Evolutionary conservation across 78 protist genomes (phyloP).

Genomic region (Dictyostelium intermedium): DNA sequence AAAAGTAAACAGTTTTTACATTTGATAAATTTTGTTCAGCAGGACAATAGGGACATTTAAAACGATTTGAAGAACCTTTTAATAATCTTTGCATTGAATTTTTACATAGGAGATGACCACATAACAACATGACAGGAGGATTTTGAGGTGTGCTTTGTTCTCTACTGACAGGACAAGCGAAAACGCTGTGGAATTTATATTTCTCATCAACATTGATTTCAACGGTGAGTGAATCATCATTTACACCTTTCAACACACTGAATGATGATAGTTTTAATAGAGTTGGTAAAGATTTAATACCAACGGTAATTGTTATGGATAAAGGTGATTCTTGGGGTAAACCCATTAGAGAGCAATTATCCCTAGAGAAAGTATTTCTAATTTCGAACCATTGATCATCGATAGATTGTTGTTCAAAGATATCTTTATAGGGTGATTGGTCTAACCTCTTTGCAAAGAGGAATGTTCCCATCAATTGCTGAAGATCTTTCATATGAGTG

Average conservation of each 20-base stretch:
- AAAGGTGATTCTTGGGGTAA: conserved; percentile 70
- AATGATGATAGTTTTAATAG: conserved; percentile 65
- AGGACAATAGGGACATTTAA: conserved; percentile 93
- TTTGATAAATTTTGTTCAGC: conserved; percentile 71
- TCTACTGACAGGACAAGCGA: conserved; percentile 93
- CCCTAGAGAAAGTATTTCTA: conserved; percentile 10
- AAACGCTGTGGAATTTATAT: conserved; percentile 83
- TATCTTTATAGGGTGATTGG: conserved; percentile 67
- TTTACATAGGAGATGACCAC: conserved; percentile 89
- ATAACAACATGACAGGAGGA: conserved; percentile 87
- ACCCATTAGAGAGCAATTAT: conserved; percentile 47
- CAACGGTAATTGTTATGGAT: conserved; percentile 59
- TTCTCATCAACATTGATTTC: conserved; percentile 53
- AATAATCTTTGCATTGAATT: conserved; percentile 58
- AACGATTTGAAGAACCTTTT: conserved; percentile 75
- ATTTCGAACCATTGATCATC: conserved; percentile 64
- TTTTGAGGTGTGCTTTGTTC: conserved; percentile 85
- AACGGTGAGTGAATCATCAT: conserved; percentile 55
- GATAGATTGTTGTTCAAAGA: neutral
- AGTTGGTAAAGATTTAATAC: conserved; percentile 83
- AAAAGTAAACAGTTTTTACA: conserved; percentile 30
- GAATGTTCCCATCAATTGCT: conserved; percentile 74
- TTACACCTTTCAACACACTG: conserved; percentile 31
- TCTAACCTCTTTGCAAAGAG: conserved; percentile 42
- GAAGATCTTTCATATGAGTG: conserved; percentile 63